phyloP scores from a whole-genome alignment of 768 basidiomycete genomes.

The Exidia glandulosa region DNA sequence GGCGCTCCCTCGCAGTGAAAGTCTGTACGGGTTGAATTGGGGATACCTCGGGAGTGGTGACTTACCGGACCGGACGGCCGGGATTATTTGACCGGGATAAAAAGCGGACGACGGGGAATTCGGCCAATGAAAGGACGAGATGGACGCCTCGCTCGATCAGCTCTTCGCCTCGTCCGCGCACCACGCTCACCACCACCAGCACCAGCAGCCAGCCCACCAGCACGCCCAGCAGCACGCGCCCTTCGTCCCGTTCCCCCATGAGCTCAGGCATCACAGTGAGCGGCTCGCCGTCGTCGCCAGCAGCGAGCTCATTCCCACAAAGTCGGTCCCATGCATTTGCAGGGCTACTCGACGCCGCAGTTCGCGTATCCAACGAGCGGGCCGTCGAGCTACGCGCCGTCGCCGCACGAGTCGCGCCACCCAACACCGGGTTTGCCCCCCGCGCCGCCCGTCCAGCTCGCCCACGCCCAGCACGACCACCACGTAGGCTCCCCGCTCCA shows the following conservation, averaged over 20 bases:
- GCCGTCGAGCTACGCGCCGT: background rate
- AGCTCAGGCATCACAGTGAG: conserved; percentile 13
- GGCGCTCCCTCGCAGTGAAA: too few relatives aligned
- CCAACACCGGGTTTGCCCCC: conserved; percentile 18
- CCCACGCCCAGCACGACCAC: conserved; percentile 24
- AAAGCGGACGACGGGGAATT: background rate
- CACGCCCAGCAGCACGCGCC: conserved; percentile 10
- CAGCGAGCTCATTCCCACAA: conserved; percentile 13
- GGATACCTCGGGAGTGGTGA: background rate
- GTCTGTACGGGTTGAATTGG: too few relatives aligned
- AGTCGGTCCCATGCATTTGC: conserved; percentile 9
- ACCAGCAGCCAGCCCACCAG: conserved; percentile 9
- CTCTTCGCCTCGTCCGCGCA: conserved; percentile 51
- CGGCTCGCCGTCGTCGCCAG: conserved; percentile 8
- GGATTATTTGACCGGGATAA: background rate
- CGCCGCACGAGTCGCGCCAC: conserved; percentile 11
- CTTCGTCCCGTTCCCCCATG: background rate
- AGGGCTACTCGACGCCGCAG: conserved; percentile 18
- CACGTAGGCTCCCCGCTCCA: too few relatives aligned
- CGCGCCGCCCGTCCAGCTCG: conserved; percentile 20
- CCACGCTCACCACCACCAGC: conserved; percentile 22
- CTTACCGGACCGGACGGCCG: background rate
- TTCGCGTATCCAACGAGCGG: conserved; percentile 19
- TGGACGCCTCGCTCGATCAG: conserved; percentile 48
- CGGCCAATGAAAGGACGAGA: conserved; percentile 27